Evolutionary conservation across 163 green algal genomes (phyloP), one percentile per base, ranked within the genome.

Genomic region (Dunaliella salina): DNA sequence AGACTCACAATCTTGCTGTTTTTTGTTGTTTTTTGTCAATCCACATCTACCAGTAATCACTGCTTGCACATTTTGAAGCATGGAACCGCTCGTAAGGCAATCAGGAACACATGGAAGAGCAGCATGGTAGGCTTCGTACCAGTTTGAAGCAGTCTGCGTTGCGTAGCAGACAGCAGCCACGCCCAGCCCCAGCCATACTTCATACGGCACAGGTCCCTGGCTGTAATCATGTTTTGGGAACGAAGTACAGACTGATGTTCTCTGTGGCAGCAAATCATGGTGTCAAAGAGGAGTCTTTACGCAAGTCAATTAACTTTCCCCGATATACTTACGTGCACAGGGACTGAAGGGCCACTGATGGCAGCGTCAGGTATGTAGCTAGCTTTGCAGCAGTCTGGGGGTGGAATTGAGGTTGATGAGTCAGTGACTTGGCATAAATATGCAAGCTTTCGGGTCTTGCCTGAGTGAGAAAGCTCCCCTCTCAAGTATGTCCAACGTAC

Each of bases 301-400:
- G 8, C 40, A 50, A 50, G 40, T 50, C 40, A 50, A n/a, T 50
- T 50, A 50, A 15, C 4, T 15, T 50, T 50, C 40, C 40, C 40
- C 40, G 8, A 50, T 59, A 57, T 15, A 35, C 3, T 57, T 11
- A 33, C 35, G 75, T 46, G 79, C 75, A 35, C 79, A 82, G 30
- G 33, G 57, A 59, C 33, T 18, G 34, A 4, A 84, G 20, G 26
- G n/a, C 15, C 25, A 33, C 35, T 30, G 91, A 92, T 1, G 93
- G 93, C 40, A 94, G 83, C 13, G 93, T 96, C 35, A 94, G 45
- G 80, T 89, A 93, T 0, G 86, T 83, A 12, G 88, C 90, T 8
- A 94, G 78, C 79, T 87, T 89, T 63, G 90, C 85, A 0, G 87
- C 90, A 0, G 91, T 91, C 93, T 95, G 87, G 83, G 69, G 0